These are phyloP conservation scores for Leccinum angustisporum DNA, from an alignment of 1,284 basidiomycete genomes.

Conservation along the genomic window DNA sequence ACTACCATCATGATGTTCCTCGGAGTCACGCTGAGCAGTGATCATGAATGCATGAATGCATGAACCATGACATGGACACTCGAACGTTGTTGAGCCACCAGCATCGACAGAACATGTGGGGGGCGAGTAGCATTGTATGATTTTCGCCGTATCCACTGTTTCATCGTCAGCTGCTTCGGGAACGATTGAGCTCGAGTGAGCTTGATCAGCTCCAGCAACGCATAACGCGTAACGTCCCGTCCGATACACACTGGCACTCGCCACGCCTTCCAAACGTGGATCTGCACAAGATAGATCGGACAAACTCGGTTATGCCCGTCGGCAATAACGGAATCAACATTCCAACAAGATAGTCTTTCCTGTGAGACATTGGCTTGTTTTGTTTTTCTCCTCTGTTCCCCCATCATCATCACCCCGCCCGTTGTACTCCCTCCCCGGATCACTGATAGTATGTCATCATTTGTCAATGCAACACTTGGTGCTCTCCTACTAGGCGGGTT, in stretches of 20 bases:
- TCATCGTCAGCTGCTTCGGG: not conserved
- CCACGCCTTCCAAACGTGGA: not conserved
- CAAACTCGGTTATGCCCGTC: not conserved
- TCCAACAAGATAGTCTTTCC: not conserved
- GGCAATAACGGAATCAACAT: not conserved
- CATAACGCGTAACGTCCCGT: not conserved
- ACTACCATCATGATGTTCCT: not conserved
- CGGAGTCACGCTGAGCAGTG: not conserved
- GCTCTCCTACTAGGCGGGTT: conserved; percentile 46
- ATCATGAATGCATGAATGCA: not conserved
- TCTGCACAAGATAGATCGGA: not conserved
- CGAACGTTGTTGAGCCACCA: not conserved
- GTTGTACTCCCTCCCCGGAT: not conserved
- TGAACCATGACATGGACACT: not conserved
- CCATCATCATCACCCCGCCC: not conserved
- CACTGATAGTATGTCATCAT: conserved; percentile 7
- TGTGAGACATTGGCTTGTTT: conserved; percentile 2
- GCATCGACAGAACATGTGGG: not conserved
- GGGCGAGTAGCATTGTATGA: not conserved
- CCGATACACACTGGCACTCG: not conserved
- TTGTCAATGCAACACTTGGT: conserved; percentile 36
- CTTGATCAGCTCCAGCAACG: not conserved
- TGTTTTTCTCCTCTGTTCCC: not conserved
- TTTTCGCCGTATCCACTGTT: not conserved
- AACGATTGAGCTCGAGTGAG: not conserved